A percentile compares a stretch with the other conserved stretches of the same genome.
Evolutionary conservation across 2,329 filamentous ascomycete genomes (phyloP).

Genomic region (Aspergillus thermomutatus): DNA sequence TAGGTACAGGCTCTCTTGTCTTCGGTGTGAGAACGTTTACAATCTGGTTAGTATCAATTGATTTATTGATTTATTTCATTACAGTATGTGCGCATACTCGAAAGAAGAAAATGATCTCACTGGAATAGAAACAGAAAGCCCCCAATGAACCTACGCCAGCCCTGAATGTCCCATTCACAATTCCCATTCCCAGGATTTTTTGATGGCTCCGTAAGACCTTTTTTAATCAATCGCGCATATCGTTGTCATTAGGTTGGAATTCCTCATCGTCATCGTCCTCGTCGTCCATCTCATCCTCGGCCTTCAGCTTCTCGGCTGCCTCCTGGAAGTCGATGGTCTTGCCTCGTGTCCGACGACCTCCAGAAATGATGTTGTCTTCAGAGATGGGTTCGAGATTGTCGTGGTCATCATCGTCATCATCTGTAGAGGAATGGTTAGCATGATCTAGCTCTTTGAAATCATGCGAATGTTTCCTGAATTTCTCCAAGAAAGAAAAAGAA

Average conservation of each 20-base stretch:
- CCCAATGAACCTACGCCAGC: constrained; percentile 19
- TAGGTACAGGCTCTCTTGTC: background rate
- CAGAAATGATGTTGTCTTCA: constrained; percentile 76
- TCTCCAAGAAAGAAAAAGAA: background rate
- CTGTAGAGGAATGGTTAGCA: constrained; percentile 17
- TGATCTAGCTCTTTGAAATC: constrained; percentile 15
- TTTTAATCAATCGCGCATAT: constrained; percentile 37
- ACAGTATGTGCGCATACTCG: background rate
- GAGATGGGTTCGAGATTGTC: constrained; percentile 90
- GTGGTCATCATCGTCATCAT: constrained; percentile 66
- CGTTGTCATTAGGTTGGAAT: constrained; percentile 32
- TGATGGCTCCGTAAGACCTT: constrained; percentile 12
- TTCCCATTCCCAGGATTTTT: constrained; percentile 7
- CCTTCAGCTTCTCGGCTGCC: constrained; percentile 77
- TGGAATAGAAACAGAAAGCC: constrained; percentile 5
- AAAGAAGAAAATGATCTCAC: background rate
- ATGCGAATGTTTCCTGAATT: background rate
- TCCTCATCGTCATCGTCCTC: constrained; percentile 46
- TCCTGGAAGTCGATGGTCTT: constrained; percentile 91
- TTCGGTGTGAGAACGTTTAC: background rate
- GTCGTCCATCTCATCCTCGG: constrained; percentile 61
- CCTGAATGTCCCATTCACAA: constrained; percentile 14
- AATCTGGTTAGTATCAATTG: background rate
- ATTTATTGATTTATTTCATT: background rate
- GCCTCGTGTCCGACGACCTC: constrained; percentile 81